These are phyloP conservation scores for Plasmodium inui DNA, from an alignment of 169 alveolate genomes.

Conservation along the genomic window DNA sequence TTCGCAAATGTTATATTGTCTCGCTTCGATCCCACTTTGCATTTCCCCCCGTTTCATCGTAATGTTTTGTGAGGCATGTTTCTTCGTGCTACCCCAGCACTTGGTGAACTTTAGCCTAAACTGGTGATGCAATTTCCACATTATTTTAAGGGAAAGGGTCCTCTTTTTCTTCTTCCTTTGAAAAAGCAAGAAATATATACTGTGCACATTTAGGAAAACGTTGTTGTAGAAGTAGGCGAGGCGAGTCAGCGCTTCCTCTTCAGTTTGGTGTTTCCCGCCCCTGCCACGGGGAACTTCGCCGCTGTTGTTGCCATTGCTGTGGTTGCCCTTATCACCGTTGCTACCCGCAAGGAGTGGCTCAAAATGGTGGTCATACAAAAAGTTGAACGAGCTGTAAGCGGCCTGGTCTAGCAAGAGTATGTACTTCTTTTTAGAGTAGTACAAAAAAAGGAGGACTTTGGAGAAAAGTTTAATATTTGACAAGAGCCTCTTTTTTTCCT, in stretches of 20 bases:
- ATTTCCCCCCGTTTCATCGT: not conserved
- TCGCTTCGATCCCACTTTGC: not conserved
- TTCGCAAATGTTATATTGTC: not conserved
- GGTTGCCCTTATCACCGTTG: not conserved
- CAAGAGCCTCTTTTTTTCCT: constrained; percentile 10
- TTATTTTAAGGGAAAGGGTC: constrained; percentile 30
- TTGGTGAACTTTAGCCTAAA: constrained; percentile 32
- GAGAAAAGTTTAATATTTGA: constrained; percentile 38
- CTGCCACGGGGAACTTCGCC: not conserved
- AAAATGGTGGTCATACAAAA: constrained; percentile 42
- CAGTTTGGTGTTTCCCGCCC: not conserved
- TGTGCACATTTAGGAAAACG: constrained; percentile 44
- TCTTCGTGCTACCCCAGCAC: not conserved
- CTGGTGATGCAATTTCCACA: constrained; percentile 54
- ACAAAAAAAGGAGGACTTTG: constrained; percentile 19
- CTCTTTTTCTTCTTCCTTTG: constrained; percentile 56
- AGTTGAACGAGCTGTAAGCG: constrained; percentile 24
- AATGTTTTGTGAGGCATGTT: not conserved
- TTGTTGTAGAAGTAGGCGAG: constrained; percentile 29
- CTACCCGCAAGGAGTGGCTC: not conserved
- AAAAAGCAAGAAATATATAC: constrained; percentile 33
- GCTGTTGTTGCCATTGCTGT: not conserved
- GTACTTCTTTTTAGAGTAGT: constrained; percentile 41
- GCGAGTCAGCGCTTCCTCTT: not conserved
- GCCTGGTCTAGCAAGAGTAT: constrained; percentile 34